Base-by-base conservation (phyloP, 495 filamentous ascomycete genomes). In the Lasiosphaeria ovina region DNA sequence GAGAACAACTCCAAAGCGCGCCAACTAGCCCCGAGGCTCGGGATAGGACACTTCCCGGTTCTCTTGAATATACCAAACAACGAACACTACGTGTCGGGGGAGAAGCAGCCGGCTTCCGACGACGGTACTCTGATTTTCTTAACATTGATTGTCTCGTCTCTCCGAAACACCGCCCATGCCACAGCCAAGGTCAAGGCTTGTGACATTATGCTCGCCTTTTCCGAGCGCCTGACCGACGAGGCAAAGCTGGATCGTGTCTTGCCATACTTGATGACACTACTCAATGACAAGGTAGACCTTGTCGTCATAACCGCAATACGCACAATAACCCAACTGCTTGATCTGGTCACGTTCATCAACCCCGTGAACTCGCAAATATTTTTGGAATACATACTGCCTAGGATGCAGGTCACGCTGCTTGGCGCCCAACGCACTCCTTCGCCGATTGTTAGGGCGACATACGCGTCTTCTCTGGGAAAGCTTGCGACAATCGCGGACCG, bases 361-460 rank as follows among this genome's bases (percentile, higher is more conserved):
- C 95, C 93, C 0, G 88, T 97, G 53, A 99, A 99, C 72, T 92
- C 93, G 12, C 90, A 96, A 75, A 81, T 97, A 3, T 98, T 97
- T 69, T 88, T 93, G 0, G 94, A 97, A 67, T 99, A 98, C 73
- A 88, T 99, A 36, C 85, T 97, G 58, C 92, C 89, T 3, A 82
- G 90, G 40, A 82, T 98, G 65, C 84, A 93, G 64, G 78, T 83
- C 14, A 88, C 94, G 60, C 72, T 93, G 51, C 74, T 77, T 49
- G 81, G 78, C 34, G 74, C 81, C 6, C 81, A 76, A n/a, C 75
- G 76, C 55, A 82, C 79, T 17, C 82, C 85, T 14, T 89, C 83
- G 58, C 74, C 89, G 4, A 71, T 93, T 50, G 87, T 97, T 9
- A 86, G 93, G 54, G 87, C 91, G 47, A 93, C 91, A 3, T 98